Evolutionary conservation across 768 basidiomycete species (phyloP), one percentile per base, ranked within the genome.

Genomic region (Suillus placidus): DNA sequence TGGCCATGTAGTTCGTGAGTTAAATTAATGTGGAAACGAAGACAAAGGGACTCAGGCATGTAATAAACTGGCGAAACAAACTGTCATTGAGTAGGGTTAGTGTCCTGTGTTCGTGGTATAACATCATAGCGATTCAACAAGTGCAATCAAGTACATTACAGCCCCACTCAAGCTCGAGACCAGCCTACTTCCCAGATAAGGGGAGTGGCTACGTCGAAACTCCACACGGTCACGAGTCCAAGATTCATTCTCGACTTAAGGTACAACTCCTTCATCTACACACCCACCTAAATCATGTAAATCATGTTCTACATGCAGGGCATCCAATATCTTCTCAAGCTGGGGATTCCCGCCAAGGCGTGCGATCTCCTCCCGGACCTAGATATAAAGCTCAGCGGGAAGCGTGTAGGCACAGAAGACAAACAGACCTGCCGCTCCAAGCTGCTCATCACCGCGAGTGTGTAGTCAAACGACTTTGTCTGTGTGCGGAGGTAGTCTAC

Each of bases 391-490:
- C 6, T 30, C 8, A 32, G 14, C 9, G 23, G 14, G 43, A 7
- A 13, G 52, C 13, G 12, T 16, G 35, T 30, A 64, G 14, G 20
- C 35, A 14, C n/a, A 12, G 30, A 6, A 1, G 13, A 20, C 58
- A n/a, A 23, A 66, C 71, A 16, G 12, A 76, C 75, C 77, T 94
- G 91, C 34, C 71, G 72, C 68, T 93, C 91, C 5, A 99, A 80
- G 3, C 77, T 83, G 16, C 75, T 72, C 63, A 98, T 80, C 4
- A 97, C 92, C 0, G 78, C 74, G 5, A 88, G 74, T 0, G 95
- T 97, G 74, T 99, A 98, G 2, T 85, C 88, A 69, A 99, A 97
- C 0, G 95, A 95, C 40, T 85, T 83, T 0, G 96, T 98, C 47
- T 83, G 81, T 34, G 87, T 75, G 45, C 84, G 84, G 66, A 99